Percentiles rank a stretch among this genome's conserved stretches.
These are phyloP conservation scores for Paracorniculantispora psalliotae DNA, from an alignment of 2,329 filamentous ascomycete species.

Conservation along the genomic window DNA sequence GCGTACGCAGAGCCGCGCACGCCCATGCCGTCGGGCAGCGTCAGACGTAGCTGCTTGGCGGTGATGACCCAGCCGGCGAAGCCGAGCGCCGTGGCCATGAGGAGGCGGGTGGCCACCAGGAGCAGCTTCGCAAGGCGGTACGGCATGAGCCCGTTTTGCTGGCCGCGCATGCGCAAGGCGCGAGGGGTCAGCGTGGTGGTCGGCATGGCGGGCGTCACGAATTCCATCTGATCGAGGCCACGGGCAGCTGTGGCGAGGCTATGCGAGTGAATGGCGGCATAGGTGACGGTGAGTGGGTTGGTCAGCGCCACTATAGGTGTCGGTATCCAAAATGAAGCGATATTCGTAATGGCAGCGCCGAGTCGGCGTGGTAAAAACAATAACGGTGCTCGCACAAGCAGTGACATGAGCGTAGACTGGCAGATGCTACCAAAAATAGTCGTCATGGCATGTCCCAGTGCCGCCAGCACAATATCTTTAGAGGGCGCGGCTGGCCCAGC, in stretches of 20 bases:
- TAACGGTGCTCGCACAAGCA: constrained; percentile 79
- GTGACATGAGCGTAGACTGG: constrained; percentile 73
- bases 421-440: constrained; percentile 92
- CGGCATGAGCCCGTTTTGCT: constrained; percentile 60
- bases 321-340: constrained; percentile 75
- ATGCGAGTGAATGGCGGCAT: constrained; percentile 88
- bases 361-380: constrained; percentile 73
- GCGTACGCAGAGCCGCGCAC: constrained; percentile 83
- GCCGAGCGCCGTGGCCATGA: constrained; percentile 84
- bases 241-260: constrained; percentile 72
- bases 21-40: constrained; percentile 46
- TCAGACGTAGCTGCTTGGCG: constrained; percentile 68
- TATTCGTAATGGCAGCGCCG: constrained; percentile 60
- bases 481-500: constrained; percentile 72
- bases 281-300: constrained; percentile 87
- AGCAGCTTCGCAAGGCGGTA: constrained; percentile 90
- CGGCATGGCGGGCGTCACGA: constrained; percentile 67
- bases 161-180: constrained; percentile 40
- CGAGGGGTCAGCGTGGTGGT: constrained; percentile 65
- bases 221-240: constrained; percentile 74
- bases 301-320: constrained; percentile 81
- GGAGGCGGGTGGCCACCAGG: constrained; percentile 82
- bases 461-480: constrained; percentile 75
- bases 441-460: constrained; percentile 73
- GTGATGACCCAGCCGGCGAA: constrained; percentile 97